Base-by-base conservation (phyloP, 495 filamentous ascomycete species). In the Hypoxylon lenormandii region DNA sequence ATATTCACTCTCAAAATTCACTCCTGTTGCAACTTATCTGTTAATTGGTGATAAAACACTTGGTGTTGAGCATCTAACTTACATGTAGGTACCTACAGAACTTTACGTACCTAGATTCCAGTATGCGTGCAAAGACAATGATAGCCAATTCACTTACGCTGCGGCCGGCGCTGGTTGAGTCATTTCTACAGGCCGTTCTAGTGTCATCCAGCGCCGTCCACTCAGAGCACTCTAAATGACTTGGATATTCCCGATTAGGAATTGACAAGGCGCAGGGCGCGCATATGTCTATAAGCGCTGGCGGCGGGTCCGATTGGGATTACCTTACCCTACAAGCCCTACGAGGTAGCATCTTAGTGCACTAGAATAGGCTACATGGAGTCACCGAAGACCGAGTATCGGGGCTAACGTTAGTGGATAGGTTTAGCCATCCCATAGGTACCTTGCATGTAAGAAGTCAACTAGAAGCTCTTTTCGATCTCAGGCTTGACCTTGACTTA, bases 191-290 rank as follows among this genome's bases (percentile, higher is more conserved):
- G 6, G 30, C 30, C 30, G 30, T 33, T 33, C 30, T 8, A 33
- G 30, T 11, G 10, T 33, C 30, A 33, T 33, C n/a, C n/a, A n/a
- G n/a, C 6, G 30, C 16, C 46, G 15, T 23, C 46, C 43, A 46
- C 19, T 48, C 16, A 15, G 21, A 5, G 10, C 8, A 15, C 15
- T 12, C 11, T 2, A 21, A 48, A 48, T 28, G 46, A 6, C 46
- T 28, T 28, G 21, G 19, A 13, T 21, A 21, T 48, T 48, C 46
- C 46, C 19, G 19, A 47, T 47, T 23, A 18, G 46, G 46, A 28
- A 48, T 28, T 48, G 46, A 48, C 46, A 48, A 26, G 21, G 2
- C 46, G 21, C 22, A 48, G 46, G 46, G 46, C 46, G 46, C 21
- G 46, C 46, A 5, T 33, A 7, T 33, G 30, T 33, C 30, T 33